phyloP scores from a whole-genome alignment of 768 basidiomycete species.

The Mycena pura region DNA sequence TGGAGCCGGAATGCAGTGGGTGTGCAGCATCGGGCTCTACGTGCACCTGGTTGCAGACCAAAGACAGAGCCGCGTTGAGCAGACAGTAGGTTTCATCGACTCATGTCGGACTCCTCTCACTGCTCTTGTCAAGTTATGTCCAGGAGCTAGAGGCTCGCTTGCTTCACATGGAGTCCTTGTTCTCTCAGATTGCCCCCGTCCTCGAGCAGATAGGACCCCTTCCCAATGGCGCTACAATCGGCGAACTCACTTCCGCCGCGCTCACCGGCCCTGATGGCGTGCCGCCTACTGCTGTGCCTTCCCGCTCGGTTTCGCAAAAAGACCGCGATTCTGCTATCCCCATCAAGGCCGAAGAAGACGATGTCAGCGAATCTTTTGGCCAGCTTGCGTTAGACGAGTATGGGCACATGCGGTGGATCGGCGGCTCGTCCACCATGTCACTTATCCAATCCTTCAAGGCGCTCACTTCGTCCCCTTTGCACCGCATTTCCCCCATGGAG shows the following conservation, averaged over 20 bases:
- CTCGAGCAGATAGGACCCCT: slow-evolving; percentile 74
- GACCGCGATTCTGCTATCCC: slow-evolving; percentile 46
- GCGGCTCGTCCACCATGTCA: slow-evolving; percentile 91
- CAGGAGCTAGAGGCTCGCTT: slow-evolving; percentile 90
- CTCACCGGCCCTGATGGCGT: slow-evolving; percentile 43
- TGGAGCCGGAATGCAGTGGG: slow-evolving; percentile 85
- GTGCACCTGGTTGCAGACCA: slow-evolving; percentile 91
- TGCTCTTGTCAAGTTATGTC: slow-evolving; percentile 64
- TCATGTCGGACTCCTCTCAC: slow-evolving; percentile 9
- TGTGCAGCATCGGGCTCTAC: slow-evolving; percentile 75
- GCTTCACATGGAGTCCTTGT: slow-evolving; percentile 88
- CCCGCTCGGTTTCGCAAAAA: slow-evolving; percentile 46
- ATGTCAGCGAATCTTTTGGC: slow-evolving; percentile 85
- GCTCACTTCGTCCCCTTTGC: slow-evolving; percentile 72
- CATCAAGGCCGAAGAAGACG: slow-evolving; percentile 66
- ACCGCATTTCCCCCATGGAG: slow-evolving; percentile 84
- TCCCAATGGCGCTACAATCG: slow-evolving; percentile 47
- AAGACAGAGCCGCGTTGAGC: slow-evolving; percentile 88
- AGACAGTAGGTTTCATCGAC: slow-evolving; percentile 69
- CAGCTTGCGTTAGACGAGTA: slow-evolving; percentile 90
- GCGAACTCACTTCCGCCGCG: slow-evolving; percentile 39
- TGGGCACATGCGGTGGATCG: slow-evolving; percentile 92
- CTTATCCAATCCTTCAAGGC: slow-evolving; percentile 88
- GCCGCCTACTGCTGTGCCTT: slow-evolving; percentile 42
- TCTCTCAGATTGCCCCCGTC: slow-evolving; percentile 80